phyloP scores from a whole-genome alignment of 345 rosid species.

The Cardamine chenopodiifolia region DNA sequence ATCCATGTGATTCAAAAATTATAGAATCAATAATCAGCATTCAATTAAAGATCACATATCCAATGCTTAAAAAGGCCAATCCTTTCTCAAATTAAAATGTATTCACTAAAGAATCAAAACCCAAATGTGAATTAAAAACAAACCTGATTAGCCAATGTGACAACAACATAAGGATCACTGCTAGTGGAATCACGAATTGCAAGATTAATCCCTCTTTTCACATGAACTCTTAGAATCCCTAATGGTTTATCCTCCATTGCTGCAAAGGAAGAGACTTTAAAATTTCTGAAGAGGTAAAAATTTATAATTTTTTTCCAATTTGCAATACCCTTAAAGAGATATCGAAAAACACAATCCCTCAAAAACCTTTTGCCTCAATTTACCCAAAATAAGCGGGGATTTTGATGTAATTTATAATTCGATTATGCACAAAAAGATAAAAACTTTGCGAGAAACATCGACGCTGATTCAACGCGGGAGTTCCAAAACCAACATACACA shows the following conservation, averaged over 20 bases:
- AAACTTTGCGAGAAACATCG: not conserved
- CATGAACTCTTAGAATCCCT: conserved; percentile 55
- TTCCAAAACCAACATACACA: conserved; percentile 28
- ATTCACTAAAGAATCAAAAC: not conserved
- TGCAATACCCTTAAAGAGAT: conserved; percentile 26
- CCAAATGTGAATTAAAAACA: not conserved
- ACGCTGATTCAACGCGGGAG: conserved; percentile 27
- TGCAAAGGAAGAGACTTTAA: conserved; percentile 15
- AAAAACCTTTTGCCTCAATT: conserved; percentile 21
- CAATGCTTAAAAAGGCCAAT: not conserved
- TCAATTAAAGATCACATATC: not conserved
- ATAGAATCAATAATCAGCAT: no score
- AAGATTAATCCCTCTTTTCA: conserved; percentile 53
- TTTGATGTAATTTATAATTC: conserved; percentile 26
- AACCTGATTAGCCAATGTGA: conserved; percentile 55
- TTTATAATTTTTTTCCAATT: not conserved
- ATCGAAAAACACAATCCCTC: conserved; percentile 25
- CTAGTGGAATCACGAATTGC: conserved; percentile 48
- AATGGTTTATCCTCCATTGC: conserved; percentile 48
- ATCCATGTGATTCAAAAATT: conserved; percentile 24
- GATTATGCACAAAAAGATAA: not conserved
- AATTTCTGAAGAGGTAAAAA: not conserved
- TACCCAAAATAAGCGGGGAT: conserved; percentile 18
- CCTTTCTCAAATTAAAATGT: not conserved
- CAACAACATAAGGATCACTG: conserved; percentile 63